Percentiles rank a stretch among this genome's conserved stretches.
Evolutionary conservation across 129 eudicot genomes (phyloP).

Genomic region (Erigeron canadensis): DNA sequence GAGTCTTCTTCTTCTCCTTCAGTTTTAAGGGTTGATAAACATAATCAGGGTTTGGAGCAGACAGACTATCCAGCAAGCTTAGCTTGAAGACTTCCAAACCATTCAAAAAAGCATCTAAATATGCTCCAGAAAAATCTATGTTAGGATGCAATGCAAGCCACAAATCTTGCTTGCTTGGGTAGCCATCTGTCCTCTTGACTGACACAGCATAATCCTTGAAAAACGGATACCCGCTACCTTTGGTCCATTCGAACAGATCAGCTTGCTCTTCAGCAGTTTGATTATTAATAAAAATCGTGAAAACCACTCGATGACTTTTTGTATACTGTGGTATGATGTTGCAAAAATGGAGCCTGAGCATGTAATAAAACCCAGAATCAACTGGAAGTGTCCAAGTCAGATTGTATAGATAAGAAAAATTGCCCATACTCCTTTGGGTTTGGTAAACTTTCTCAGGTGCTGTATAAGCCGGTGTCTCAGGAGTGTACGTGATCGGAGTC

Average conservation of each 20-base stretch:
- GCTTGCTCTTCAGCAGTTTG: constrained; percentile 35
- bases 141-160: constrained; percentile 49
- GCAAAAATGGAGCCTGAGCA: constrained; percentile 64
- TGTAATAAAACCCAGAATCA: constrained; percentile 51
- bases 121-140: neutral
- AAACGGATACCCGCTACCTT: constrained; percentile 40
- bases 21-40: neutral
- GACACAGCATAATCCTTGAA: constrained; percentile 38
- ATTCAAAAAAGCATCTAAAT: constrained; percentile 40
- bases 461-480: constrained; percentile 28
- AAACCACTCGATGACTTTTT: constrained; percentile 25
- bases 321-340: constrained; percentile 24
- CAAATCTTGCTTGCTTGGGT: constrained; percentile 25
- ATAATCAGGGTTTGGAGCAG: neutral
- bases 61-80: constrained; percentile 2
- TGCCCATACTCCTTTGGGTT: constrained; percentile 51
- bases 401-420: constrained; percentile 13
- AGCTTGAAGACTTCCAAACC: constrained; percentile 66
- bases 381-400: constrained; percentile 48
- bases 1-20: neutral
- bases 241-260: constrained; percentile 40
- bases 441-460: constrained; percentile 50
- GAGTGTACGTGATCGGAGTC: constrained; percentile 28
- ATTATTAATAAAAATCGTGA: constrained; percentile 44
- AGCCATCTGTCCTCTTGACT: constrained; percentile 3